phyloP scores from a whole-genome alignment of 208 protist species.

The Leishmania turanica region DNA sequence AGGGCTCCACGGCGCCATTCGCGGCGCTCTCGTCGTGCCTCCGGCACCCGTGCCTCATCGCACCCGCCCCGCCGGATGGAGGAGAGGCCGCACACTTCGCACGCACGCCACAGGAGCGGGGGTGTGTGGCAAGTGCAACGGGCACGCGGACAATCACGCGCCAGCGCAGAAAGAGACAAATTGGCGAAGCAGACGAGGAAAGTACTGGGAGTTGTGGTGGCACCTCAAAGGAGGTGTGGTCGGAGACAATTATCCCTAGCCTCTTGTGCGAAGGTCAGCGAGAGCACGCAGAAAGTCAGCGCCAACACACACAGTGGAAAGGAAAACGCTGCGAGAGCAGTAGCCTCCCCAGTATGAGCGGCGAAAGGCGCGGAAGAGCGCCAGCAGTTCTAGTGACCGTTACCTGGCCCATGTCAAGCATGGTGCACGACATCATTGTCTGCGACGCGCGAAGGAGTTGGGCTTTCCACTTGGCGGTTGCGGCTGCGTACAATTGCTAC shows the following conservation, averaged over 20 bases:
- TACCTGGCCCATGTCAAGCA: not conserved
- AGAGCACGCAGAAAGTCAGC: not conserved
- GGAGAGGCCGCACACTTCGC: not conserved
- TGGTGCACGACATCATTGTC: not conserved
- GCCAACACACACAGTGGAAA: not conserved
- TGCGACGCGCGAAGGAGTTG: conserved; percentile 11
- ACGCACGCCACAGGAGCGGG: not conserved
- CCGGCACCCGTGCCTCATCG: not conserved
- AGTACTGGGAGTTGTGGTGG: not conserved
- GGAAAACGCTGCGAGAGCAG: not conserved
- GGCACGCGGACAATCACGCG: not conserved
- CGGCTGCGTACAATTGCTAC: not conserved
- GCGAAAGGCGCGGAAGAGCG: not conserved
- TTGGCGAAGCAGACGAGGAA: not conserved
- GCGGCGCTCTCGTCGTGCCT: not conserved
- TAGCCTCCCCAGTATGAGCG: not conserved
- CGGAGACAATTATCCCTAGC: not conserved
- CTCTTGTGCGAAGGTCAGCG: not conserved
- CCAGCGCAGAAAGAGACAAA: not conserved
- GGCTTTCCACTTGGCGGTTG: conserved; percentile 25
- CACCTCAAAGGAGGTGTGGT: not conserved
- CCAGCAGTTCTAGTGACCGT: not conserved
- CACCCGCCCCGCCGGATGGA: not conserved
- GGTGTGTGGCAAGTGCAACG: not conserved
- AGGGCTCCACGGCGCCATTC: not conserved